Conservation (phyloP, 345 rosid species). For the Dipteronia sinensis region DNA sequence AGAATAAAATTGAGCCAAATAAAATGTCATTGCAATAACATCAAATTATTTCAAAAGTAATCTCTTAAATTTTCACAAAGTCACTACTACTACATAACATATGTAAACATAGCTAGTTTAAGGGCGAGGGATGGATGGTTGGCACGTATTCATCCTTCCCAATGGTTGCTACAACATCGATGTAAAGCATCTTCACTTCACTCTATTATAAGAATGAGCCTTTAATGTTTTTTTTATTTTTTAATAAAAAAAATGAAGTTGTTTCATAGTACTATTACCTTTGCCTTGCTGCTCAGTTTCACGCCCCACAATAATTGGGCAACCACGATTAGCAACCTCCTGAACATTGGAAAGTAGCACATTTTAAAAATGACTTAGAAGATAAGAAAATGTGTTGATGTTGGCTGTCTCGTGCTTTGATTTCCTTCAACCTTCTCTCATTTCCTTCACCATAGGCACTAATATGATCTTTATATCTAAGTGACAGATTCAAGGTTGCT, state of each 20-base stretch:
- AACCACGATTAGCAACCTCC: slow-evolving; percentile 98
- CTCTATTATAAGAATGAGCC: too few relatives aligned
- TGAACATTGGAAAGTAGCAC: slow-evolving; percentile 26
- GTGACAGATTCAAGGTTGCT: slow-evolving; percentile 84
- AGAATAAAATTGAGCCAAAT: too few relatives aligned
- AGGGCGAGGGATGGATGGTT: too few relatives aligned
- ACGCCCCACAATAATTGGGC: slow-evolving; percentile 94
- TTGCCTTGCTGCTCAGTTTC: slow-evolving; percentile 90
- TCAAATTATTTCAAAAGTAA: too few relatives aligned
- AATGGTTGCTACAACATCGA: too few relatives aligned
- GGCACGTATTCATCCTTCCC: too few relatives aligned
- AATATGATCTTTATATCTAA: slow-evolving; percentile 84
- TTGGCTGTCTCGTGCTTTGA: slow-evolving; percentile 96
- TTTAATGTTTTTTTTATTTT: background rate
- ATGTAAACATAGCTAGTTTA: too few relatives aligned
- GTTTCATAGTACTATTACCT: slow-evolving; percentile 41
- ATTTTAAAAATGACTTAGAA: background rate
- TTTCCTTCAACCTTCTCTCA: slow-evolving; percentile 93
- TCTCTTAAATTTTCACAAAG: too few relatives aligned
- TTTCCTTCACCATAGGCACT: slow-evolving; percentile 98
- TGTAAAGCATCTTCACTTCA: too few relatives aligned
- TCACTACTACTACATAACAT: too few relatives aligned
- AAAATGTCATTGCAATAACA: too few relatives aligned
- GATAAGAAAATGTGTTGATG: slow-evolving; percentile 81
- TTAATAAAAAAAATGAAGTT: background rate